These are phyloP conservation scores for Scedosporium minutisporum DNA, from an alignment of 2,329 filamentous ascomycete genomes.

Conservation along the genomic window DNA sequence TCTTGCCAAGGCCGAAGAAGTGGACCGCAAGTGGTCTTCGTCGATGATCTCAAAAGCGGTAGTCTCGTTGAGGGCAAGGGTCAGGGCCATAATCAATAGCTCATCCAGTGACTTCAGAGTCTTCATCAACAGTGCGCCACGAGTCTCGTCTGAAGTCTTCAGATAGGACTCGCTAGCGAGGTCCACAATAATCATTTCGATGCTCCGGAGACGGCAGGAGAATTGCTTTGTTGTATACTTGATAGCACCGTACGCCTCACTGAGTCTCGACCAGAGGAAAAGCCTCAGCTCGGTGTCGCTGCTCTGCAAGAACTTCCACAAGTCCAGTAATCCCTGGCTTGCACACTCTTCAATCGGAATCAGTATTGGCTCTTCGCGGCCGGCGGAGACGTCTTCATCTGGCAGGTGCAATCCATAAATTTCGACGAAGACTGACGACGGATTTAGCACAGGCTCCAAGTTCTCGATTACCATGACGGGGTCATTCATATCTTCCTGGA, in stretches of 20 bases:
- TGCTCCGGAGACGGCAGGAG: slow-evolving; percentile 75
- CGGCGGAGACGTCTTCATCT: not conserved
- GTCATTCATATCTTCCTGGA: slow-evolving; percentile 72
- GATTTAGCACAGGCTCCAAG: slow-evolving; percentile 83
- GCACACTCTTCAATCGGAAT: slow-evolving; percentile 41
- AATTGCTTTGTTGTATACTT: slow-evolving; percentile 80
- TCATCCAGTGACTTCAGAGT: slow-evolving; percentile 74
- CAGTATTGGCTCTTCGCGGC: slow-evolving; percentile 10
- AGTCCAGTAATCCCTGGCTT: slow-evolving; percentile 56
- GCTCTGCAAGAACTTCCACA: slow-evolving; percentile 74
- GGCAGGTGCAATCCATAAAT: slow-evolving; percentile 1
- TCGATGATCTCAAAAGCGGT: slow-evolving; percentile 77
- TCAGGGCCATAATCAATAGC: slow-evolving; percentile 61
- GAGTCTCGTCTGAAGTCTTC: slow-evolving; percentile 48
- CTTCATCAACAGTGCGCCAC: slow-evolving; percentile 62
- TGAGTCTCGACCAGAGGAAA: slow-evolving; percentile 84
- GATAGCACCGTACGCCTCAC: slow-evolving; percentile 78
- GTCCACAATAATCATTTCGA: slow-evolving; percentile 67
- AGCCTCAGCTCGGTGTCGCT: slow-evolving; percentile 76
- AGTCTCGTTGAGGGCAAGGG: slow-evolving; percentile 55
- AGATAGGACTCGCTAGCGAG: slow-evolving; percentile 54
- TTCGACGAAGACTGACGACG: slow-evolving; percentile 40
- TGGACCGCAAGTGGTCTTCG: slow-evolving; percentile 63
- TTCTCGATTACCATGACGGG: slow-evolving; percentile 82
- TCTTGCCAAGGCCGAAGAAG: slow-evolving; percentile 61